Evolutionary conservation across 1,139 yeast species (phyloP), one percentile per base, ranked within the genome.

Genomic region (Blastobotrys proliferans): DNA sequence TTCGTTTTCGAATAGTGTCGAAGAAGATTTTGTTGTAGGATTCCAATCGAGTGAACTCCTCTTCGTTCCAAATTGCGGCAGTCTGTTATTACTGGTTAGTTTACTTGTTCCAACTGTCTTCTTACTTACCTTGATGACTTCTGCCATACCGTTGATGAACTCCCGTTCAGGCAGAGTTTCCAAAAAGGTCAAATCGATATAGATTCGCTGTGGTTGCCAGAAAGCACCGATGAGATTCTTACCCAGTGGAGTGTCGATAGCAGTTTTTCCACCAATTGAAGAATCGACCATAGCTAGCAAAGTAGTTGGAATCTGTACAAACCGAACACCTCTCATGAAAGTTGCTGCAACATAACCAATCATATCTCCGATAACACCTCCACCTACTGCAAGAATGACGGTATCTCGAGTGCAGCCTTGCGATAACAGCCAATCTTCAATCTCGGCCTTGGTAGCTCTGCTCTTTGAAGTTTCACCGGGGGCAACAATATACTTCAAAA

Each of bases 341-440:
- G 98, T 92, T 22, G 98, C 94, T 16, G 98, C 98, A 39, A 92
- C 97, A 62, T 81, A 94, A 4, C 99, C 99, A 56, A 92, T 86
- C 98, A 94, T 92, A 61, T 94, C 99, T 45, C 99, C 99, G 66
- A 94, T 90, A 42, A 94, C 94, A 55, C 99, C 99, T 51, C 99
- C 99, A 48, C 98, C 99, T 48, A 94, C 79, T 3, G 99, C 99
- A 46, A 94, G 67, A 46, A 94, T 81, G 20, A 94, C 90, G 3
- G 97, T 88, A 62, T 94, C 99, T 66, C 98, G 77, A 21, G 97
- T 92, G 66, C 99, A 94, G 20, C 95, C 95, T 58, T 86, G 69
- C n/a, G 68, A 61, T 52, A 94, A 74, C 60, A 94, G 69, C 66
- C 76, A 92, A 67, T 94, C 98, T 67, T 94, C 99, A 47, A 94